Conservation (phyloP, 176 grass and related monocot genomes). For the Juncus inflexus region DNA sequence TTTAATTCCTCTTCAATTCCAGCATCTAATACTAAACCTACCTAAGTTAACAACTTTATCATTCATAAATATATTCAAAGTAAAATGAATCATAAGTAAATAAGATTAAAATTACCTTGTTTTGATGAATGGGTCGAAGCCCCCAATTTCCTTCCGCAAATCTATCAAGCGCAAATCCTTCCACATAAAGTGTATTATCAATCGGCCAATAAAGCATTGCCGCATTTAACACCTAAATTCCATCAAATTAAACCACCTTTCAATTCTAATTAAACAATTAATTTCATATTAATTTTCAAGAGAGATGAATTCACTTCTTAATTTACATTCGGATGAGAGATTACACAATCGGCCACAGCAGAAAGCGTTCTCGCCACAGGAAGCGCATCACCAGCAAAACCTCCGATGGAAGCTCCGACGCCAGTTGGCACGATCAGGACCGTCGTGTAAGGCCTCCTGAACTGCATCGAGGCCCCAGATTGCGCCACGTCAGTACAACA, state of each 20-base stretch:
- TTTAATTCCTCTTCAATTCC: slow-evolving; percentile 80
- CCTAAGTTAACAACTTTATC: slow-evolving; percentile 29
- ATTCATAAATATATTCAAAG: not conserved
- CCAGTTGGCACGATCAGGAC: slow-evolving; percentile 86
- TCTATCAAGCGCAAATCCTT: slow-evolving; percentile 82
- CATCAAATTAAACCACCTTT: too few species aligned
- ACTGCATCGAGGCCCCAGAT: slow-evolving; percentile 12
- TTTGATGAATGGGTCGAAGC: slow-evolving; percentile 77
- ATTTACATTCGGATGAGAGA: slow-evolving; percentile 88
- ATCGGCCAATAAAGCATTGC: slow-evolving; percentile 94
- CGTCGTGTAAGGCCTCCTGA: slow-evolving; percentile 72
- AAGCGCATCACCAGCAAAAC: slow-evolving; percentile 86
- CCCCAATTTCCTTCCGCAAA: slow-evolving; percentile 76
- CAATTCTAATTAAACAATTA: too few species aligned
- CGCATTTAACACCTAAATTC: slow-evolving; percentile 65
- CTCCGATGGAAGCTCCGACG: slow-evolving; percentile 67
- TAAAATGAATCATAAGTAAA: not conserved
- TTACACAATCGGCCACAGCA: slow-evolving; percentile 66
- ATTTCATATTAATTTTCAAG: not conserved
- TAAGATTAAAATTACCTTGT: slow-evolving; percentile 47
- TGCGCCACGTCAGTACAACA: not conserved
- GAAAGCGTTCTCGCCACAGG: slow-evolving; percentile 59
- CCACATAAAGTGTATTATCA: slow-evolving; percentile 72
- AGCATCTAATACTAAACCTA: slow-evolving; percentile 86
- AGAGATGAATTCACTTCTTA: not conserved